These are phyloP conservation scores for Pezicula neosporulosa DNA, from an alignment of 2,329 filamentous ascomycete species.

Conservation along the genomic window DNA sequence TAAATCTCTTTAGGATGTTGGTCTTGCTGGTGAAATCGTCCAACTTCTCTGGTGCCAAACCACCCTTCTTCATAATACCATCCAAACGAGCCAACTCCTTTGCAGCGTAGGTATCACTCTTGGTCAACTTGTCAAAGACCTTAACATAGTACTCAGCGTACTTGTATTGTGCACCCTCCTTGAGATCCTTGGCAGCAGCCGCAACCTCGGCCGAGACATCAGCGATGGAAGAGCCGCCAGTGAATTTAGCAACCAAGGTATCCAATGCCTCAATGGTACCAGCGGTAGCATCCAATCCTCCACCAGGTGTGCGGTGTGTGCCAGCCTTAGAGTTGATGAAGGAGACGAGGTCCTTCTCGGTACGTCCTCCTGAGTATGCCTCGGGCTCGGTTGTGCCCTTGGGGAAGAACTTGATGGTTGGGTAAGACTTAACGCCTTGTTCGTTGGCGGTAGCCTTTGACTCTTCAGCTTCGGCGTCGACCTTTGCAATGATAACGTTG, in stretches of 20 bases:
- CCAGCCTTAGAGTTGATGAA: constrained; percentile 89
- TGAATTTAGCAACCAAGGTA: constrained; percentile 69
- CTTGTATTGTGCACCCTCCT: constrained; percentile 62
- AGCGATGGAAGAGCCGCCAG: constrained; percentile 52
- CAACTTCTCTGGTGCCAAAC: constrained; percentile 77
- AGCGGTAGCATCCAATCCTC: constrained; percentile 72
- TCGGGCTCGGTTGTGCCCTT: constrained; percentile 72
- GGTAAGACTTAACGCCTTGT: constrained; percentile 81
- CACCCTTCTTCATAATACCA: constrained; percentile 80
- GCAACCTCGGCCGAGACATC: constrained; percentile 69
- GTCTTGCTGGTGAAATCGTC: constrained; percentile 84
- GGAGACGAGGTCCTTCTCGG: constrained; percentile 69
- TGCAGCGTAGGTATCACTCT: constrained; percentile 72
- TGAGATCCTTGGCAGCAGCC: constrained; percentile 63
- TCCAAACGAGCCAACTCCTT: constrained; percentile 85
- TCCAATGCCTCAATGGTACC: constrained; percentile 83
- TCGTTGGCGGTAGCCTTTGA: constrained; percentile 74
- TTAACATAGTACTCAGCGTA: constrained; percentile 94
- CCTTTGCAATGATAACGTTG: constrained; percentile 84
- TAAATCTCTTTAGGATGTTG: constrained; percentile 83
- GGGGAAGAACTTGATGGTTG: constrained; percentile 97
- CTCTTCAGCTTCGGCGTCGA: constrained; percentile 87
- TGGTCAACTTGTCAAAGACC: constrained; percentile 79
- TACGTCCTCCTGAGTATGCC: constrained; percentile 71
- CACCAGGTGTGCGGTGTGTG: constrained; percentile 79